phyloP scores from a whole-genome alignment of 345 rosid species.

The Eucalyptus camaldulensis region DNA sequence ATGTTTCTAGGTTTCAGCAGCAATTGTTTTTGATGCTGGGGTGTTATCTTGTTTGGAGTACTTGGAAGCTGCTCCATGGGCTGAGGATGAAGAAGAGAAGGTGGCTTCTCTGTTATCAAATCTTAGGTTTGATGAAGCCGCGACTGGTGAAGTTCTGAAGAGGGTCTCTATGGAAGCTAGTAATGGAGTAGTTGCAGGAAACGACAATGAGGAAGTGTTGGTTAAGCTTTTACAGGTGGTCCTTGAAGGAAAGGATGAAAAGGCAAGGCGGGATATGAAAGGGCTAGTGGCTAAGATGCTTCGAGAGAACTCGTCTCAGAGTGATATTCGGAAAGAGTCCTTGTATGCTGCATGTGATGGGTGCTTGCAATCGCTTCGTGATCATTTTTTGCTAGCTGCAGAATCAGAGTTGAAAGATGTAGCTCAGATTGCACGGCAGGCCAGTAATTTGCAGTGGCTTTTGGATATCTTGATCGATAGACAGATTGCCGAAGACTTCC shows the following conservation, averaged over 20 bases:
- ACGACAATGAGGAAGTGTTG: constrained; percentile 66
- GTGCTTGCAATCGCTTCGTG: constrained; percentile 60
- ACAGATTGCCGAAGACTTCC: constrained; percentile 87
- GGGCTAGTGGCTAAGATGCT: constrained; percentile 90
- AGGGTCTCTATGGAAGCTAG: constrained; percentile 72
- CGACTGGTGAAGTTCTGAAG: constrained; percentile 88
- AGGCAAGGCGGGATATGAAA: constrained; percentile 98
- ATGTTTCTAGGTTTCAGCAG: constrained; percentile 75
- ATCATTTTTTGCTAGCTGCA: constrained; percentile 62
- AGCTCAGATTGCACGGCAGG: constrained; percentile 84
- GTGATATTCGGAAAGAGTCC: constrained; percentile 79
- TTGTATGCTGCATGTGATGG: constrained; percentile 74
- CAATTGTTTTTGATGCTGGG: constrained; percentile 95
- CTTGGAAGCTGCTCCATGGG: constrained; percentile 99
- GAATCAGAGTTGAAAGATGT: constrained; percentile 44
- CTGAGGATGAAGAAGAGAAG: constrained; percentile 94
- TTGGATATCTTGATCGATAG: constrained; percentile 89
- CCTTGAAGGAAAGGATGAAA: constrained; percentile 95
- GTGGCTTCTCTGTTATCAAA: constrained; percentile 77
- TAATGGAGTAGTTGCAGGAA: constrained; percentile 32
- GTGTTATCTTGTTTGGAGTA: constrained; percentile 91
- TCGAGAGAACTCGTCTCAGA: constrained; percentile 83
- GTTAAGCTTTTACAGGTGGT: constrained; percentile 81
- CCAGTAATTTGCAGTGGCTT: constrained; percentile 92
- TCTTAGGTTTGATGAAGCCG: constrained; percentile 83